These are phyloP conservation scores for Actinomortierella ambigua DNA, from an alignment of 371 early-diverging fungal genomes.

Conservation along the genomic window DNA sequence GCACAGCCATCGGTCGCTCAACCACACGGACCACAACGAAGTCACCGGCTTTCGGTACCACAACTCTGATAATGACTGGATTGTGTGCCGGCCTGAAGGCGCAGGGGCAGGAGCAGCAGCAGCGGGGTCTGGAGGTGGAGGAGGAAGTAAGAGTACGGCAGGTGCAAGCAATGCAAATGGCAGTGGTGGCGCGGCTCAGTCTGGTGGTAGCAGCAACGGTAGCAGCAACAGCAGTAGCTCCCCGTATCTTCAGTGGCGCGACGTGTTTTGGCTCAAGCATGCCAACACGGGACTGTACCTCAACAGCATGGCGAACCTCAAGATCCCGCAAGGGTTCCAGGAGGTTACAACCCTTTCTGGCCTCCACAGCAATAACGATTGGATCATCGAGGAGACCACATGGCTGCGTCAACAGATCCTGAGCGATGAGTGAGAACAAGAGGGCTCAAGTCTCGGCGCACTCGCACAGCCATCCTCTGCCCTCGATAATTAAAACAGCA, in stretches of 20 bases:
- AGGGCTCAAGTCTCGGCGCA: too few relatives aligned
- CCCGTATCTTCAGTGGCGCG: slow-evolving; percentile 32
- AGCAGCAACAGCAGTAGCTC: neutral
- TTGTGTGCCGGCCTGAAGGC: slow-evolving; percentile 14
- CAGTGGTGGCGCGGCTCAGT: too few relatives aligned
- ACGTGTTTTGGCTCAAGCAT: slow-evolving; percentile 36
- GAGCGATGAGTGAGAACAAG: slow-evolving; percentile 14
- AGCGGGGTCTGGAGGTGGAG: too few relatives aligned
- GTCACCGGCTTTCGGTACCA: slow-evolving; percentile 28
- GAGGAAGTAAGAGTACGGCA: too few relatives aligned
- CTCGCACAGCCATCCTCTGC: too few relatives aligned
- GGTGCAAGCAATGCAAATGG: too few relatives aligned
- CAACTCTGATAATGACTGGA: slow-evolving; percentile 42
- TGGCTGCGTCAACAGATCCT: slow-evolving; percentile 43
- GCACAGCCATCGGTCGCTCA: slow-evolving; percentile 16
- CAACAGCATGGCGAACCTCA: slow-evolving; percentile 29
- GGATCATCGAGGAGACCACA: slow-evolving; percentile 45
- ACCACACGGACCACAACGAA: slow-evolving; percentile 29
- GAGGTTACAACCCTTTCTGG: slow-evolving; percentile 21
- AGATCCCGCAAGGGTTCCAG: slow-evolving; percentile 39
- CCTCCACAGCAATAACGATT: slow-evolving; percentile 32
- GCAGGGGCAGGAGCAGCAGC: too few relatives aligned
- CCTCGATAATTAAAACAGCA: too few relatives aligned
- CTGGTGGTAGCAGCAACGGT: too few relatives aligned
- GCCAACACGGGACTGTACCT: slow-evolving; percentile 33